Percentiles rank a stretch among this genome's conserved stretches.
Evolutionary conservation across 306 rosid species (phyloP).

Genomic region (Abrus precatorius): DNA sequence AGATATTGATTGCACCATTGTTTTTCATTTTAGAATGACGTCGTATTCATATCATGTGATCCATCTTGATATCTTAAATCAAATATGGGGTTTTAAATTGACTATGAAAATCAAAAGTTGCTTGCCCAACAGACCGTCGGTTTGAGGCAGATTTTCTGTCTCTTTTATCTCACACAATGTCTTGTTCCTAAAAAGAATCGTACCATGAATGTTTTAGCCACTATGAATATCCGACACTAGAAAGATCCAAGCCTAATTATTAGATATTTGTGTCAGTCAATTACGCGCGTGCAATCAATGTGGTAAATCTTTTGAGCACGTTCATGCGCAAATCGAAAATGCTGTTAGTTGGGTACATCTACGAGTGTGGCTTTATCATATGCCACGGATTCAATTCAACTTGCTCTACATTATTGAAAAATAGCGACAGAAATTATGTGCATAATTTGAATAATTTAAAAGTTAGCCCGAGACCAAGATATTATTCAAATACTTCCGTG

Average conservation of each 20-base stretch:
- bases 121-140: no score
- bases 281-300: background rate
- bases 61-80: background rate
- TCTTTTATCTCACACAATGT: background rate
- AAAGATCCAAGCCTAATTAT: background rate
- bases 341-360: background rate
- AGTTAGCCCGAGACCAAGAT: background rate
- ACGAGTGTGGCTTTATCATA: background rate
- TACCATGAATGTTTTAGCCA: background rate
- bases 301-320: background rate
- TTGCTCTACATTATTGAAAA: background rate
- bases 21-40: background rate
- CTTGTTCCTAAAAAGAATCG: background rate
- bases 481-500: background rate
- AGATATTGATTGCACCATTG: no score
- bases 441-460: constrained; percentile 1
- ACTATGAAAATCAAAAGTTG: background rate
- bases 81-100: background rate
- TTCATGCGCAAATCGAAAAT: background rate
- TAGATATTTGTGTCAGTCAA: background rate
- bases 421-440: background rate
- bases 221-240: background rate
- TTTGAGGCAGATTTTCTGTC: background rate
- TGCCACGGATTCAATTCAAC: background rate
- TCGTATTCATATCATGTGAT: background rate